These are phyloP conservation scores for Sextonia rubra DNA, from an alignment of 164 flowering plant genomes.

Conservation along the genomic window DNA sequence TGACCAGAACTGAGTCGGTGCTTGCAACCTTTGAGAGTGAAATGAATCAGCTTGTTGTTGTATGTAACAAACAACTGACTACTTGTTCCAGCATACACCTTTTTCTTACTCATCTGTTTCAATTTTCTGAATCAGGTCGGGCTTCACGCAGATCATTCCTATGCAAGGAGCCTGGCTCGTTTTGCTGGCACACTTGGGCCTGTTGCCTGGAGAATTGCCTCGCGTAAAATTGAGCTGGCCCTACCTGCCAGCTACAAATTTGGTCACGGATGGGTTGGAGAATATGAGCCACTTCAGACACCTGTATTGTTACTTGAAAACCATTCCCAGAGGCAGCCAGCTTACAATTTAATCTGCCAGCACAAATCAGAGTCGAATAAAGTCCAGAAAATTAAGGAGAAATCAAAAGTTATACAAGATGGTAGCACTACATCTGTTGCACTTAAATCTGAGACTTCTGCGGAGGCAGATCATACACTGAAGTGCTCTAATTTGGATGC, in stretches of 20 bases:
- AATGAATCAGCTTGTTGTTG: slow-evolving; percentile 76
- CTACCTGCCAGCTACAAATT: slow-evolving; percentile 64
- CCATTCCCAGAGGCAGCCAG: slow-evolving; percentile 26
- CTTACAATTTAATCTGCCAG: slow-evolving; percentile 17
- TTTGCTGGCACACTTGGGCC: slow-evolving; percentile 93
- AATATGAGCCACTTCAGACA: slow-evolving; percentile 77
- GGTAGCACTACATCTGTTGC: not conserved
- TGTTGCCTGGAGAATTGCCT: slow-evolving; percentile 85
- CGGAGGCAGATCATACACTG: slow-evolving; percentile 8
- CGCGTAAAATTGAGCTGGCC: slow-evolving; percentile 69
- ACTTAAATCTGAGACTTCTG: slow-evolving; percentile 9
- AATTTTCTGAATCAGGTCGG: slow-evolving; percentile 64
- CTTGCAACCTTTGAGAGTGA: slow-evolving; percentile 70
- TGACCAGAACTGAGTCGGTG: slow-evolving; percentile 43
- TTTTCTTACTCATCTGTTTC: slow-evolving; percentile 17
- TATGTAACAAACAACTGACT: slow-evolving; percentile 32
- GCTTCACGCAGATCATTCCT: slow-evolving; percentile 73
- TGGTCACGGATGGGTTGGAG: slow-evolving; percentile 98
- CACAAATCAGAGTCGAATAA: slow-evolving; percentile 20
- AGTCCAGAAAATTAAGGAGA: slow-evolving; percentile 14
- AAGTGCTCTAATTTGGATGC: slow-evolving; percentile 30
- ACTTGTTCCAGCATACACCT: not conserved
- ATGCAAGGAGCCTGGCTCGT: slow-evolving; percentile 90
- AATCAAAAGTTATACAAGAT: slow-evolving; percentile 5
- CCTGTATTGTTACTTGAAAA: slow-evolving; percentile 53